Percentiles rank a stretch among this genome's conserved stretches.
phyloP scores from a whole-genome alignment of 768 basidiomycete species.

The Trametes gibbosa region DNA sequence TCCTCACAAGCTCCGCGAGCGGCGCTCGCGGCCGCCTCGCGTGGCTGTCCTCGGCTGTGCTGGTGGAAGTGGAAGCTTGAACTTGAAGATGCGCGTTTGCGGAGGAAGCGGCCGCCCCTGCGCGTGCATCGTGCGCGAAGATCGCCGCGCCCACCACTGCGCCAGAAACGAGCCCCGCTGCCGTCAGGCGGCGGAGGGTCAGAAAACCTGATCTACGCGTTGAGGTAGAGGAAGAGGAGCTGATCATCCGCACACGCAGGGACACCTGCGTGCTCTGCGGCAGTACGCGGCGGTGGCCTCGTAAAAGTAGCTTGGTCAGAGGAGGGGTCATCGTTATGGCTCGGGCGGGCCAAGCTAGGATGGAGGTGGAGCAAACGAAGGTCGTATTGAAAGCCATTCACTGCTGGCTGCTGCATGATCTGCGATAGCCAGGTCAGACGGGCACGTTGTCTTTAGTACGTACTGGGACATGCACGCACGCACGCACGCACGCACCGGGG shows the following conservation, averaged over 20 bases:
- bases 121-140: conserved; percentile 11
- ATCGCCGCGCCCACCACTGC: neutral
- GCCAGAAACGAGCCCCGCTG: neutral
- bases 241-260: neutral
- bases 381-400: neutral
- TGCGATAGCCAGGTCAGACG: neutral
- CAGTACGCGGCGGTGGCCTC: neutral
- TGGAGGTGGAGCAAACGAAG: too few species aligned
- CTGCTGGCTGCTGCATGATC: neutral
- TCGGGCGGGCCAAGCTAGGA: neutral
- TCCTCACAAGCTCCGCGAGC: conserved; percentile 48
- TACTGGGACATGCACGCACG: neutral
- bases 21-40: neutral
- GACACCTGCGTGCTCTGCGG: too few species aligned
- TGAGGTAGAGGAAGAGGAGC: neutral
- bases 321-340: neutral
- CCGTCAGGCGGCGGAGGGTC: neutral
- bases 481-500: conserved; percentile 1
- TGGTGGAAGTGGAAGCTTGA: too few species aligned
- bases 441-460: neutral
- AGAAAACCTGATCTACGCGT: neutral
- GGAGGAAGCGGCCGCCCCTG: conserved; percentile 3
- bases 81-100: conserved; percentile 19
- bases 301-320: neutral
- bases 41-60: neutral